phyloP scores from a whole-genome alignment of 768 basidiomycete genomes.

The Kwoniella heveanensis region DNA sequence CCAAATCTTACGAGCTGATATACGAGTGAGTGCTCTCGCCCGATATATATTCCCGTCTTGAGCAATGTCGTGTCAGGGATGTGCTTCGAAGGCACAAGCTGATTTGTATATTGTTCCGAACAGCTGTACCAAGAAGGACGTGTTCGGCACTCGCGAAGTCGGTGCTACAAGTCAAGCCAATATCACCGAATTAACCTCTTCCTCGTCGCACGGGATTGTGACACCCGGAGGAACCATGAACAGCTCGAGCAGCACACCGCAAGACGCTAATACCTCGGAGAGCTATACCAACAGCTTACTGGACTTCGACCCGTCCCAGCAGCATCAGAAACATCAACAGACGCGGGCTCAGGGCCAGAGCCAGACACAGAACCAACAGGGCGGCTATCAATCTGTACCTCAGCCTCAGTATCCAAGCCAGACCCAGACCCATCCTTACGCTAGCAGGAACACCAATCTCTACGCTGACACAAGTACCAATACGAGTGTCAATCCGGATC shows the following conservation, averaged over 20 bases:
- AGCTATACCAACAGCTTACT: neutral
- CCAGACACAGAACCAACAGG: neutral
- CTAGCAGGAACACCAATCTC: neutral
- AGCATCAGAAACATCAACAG: neutral
- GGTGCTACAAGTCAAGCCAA: neutral
- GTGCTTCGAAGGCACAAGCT: no score
- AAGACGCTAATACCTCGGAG: neutral
- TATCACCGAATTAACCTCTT: neutral
- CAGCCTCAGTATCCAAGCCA: neutral
- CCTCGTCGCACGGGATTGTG: constrained; percentile 6
- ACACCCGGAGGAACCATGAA: constrained; percentile 5
- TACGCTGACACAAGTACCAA: neutral
- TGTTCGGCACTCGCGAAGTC: neutral
- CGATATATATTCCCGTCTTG: no score
- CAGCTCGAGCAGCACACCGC: neutral
- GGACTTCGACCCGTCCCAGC: neutral
- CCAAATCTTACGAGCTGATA: neutral
- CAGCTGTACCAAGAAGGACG: neutral
- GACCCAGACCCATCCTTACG: neutral
- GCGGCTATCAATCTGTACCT: neutral
- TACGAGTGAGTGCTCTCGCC: constrained; percentile 3
- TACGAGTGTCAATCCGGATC: neutral
- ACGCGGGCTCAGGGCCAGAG: neutral
- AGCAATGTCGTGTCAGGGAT: no score
- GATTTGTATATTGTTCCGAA: no score